Evolutionary conservation across 23 red algal species (phyloP), one percentile per base, ranked within the genome.

Genomic region (Porphyridium purpureum): DNA sequence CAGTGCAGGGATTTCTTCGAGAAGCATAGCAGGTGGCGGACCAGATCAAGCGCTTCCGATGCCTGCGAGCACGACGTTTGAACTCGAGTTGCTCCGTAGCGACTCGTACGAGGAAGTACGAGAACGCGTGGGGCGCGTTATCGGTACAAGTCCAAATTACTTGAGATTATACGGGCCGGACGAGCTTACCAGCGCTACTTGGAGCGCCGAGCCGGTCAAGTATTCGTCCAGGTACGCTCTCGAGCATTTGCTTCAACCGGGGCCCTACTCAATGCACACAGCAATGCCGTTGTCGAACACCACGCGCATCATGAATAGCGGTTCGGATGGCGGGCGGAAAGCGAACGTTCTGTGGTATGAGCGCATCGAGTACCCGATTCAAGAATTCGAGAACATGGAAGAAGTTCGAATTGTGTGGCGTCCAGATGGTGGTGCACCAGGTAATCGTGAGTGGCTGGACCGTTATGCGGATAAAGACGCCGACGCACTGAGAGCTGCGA

Each of bases 371-470:
- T 80, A 80, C 42, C 72, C 69, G 22, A 41, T 65, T 42, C 59
- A 62, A 49, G 80, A 84, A 8, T 98, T 75, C 50, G 62, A 76
- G 21, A 31, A 63, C 30, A 98, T 74, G 50, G 53, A 76, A 52
- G 80, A 98, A 70, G 73, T 98, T 5, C 62, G 61, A 0, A 65
- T 98, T 7, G 62, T 62, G 0, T 98, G 74, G 73, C 68, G 81
- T 2, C 70, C 62, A 36, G 60, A 72, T 57, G 61, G 60, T 5
- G 72, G 69, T 20, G 42, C 68, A 11, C 47, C 63, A 33, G 30
- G 63, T 3, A 64, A 61, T 56, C 23, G 26, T 67, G 8, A 31
- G 54, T 29, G 27, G 54, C 3, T 14, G 46, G 23, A 52, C 36
- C 4, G 22, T 53, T 8, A 3, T 55, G 4, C 28, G 21, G 34